Conservation (phyloP, 2,329 filamentous ascomycete genomes). For the Aspergillus viridinutans region DNA sequence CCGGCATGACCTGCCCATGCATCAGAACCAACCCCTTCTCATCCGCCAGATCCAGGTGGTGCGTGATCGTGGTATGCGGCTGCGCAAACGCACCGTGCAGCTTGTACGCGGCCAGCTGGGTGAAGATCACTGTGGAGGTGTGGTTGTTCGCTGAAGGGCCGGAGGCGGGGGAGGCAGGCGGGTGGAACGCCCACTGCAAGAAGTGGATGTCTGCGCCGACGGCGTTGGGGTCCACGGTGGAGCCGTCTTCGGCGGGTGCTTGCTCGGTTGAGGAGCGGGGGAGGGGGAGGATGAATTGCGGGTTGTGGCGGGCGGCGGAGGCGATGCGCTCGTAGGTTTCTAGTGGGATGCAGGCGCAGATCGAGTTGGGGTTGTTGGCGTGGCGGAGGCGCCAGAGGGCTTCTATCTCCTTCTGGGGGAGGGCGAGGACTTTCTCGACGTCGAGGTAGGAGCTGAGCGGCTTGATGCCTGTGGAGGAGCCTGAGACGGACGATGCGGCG, state of each 20-base stretch:
- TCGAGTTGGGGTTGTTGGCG: slow-evolving; percentile 63
- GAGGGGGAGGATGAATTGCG: slow-evolving; percentile 87
- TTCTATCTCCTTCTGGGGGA: slow-evolving; percentile 78
- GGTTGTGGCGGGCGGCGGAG: slow-evolving; percentile 65
- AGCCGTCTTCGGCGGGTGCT: slow-evolving; percentile 20
- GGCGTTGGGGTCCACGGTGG: slow-evolving; percentile 23
- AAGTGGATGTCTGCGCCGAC: slow-evolving; percentile 87
- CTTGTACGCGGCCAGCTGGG: slow-evolving; percentile 90
- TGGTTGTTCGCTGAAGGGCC: slow-evolving; percentile 46
- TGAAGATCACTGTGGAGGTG: slow-evolving; percentile 80
- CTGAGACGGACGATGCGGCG: slow-evolving; percentile 42
- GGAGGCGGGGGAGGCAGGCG: slow-evolving; percentile 40
- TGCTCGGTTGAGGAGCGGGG: slow-evolving; percentile 42
- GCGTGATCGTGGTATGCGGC: slow-evolving; percentile 90
- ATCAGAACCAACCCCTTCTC: slow-evolving; percentile 78
- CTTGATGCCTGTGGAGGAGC: slow-evolving; percentile 54
- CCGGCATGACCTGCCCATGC: slow-evolving; percentile 74
- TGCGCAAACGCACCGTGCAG: slow-evolving; percentile 80
- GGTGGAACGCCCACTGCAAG: slow-evolving; percentile 91
- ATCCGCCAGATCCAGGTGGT: slow-evolving; percentile 75
- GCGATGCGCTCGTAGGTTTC: slow-evolving; percentile 71
- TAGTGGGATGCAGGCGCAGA: slow-evolving; percentile 79
- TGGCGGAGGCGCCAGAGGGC: slow-evolving; percentile 88
- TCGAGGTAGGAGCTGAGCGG: slow-evolving; percentile 69
- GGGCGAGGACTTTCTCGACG: slow-evolving; percentile 66